Base-by-base conservation (phyloP, 768 basidiomycete genomes). In the Mycena epipterygia region DNA sequence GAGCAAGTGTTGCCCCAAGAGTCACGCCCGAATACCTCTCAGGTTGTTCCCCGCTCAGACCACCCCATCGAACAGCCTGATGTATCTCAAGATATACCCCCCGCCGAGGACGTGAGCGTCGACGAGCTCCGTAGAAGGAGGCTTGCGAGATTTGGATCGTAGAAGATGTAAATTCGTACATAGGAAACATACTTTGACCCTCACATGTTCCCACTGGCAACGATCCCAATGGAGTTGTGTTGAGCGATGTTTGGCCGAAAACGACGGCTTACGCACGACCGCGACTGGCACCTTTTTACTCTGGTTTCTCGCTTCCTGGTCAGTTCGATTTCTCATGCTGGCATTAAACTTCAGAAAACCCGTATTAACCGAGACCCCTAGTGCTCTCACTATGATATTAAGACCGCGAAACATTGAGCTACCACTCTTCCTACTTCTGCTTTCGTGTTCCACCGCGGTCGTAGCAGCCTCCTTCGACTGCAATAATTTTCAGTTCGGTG, bases 401-500 rank as follows among this genome's bases (percentile, higher is more conserved):
- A 46, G 58, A 17, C 33, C 59, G 19, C 64, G 56, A 48, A 48
- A 35, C 46, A 48, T 39, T 29, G 56, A 52, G n/a, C 39, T 73
- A 16, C 57, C 66, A 32, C 61, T 71, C 25, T 60, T 68, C 63
- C 57, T 70, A 14, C 62, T 67, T 35, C 53, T 65, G 39, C 49
- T 72, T 35, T 69, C 64, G 7, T 66, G 41, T 25, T 66, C 64
- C 30, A 42, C 52, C 2, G 32, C 39, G 0, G 61, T 48, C 33
- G 7, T 39, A 16, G 65, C 60, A 64, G 44, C 33, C 67, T 21
- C n/a, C n/a, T 65, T 91, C 74, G 84, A 90, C 77, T 95, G 93
- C 79, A 81, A n/a, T n/a, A n/a, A 78, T 68, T 84, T 78, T 59
- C 75, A 64, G 73, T 73, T 82, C 37, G 85, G 81, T 51, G 83